Evolutionary conservation across 176 grass and related monocot species (phyloP).

Genomic region (Avena sativa): DNA sequence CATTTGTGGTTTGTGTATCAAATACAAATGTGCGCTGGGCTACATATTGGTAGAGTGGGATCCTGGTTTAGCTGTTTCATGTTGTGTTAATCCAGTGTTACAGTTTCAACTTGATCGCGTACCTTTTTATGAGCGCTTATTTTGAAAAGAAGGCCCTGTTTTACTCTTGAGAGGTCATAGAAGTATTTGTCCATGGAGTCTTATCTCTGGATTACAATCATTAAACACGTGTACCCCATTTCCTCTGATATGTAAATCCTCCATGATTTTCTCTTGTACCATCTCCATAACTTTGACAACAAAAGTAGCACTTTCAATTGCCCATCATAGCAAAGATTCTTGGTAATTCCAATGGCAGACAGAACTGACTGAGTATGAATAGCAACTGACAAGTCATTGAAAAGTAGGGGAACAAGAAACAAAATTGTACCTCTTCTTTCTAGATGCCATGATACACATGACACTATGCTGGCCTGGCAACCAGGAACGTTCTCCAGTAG

Average conservation of each 20-base stretch:
- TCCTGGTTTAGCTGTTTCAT: not conserved
- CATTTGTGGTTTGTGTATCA: constrained; percentile 2
- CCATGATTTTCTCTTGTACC: constrained; percentile 5
- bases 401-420: constrained; percentile 37
- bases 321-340: constrained; percentile 48
- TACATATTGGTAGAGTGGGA: constrained; percentile 21
- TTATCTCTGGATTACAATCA: not conserved
- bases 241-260: not conserved
- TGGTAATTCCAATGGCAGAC: constrained; percentile 56
- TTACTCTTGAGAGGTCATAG: constrained; percentile 5
- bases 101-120: not conserved
- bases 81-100: constrained; percentile 31
- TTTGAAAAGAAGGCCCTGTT: not conserved
- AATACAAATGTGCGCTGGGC: constrained; percentile 12
- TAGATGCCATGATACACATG: constrained; percentile 22
- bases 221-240: constrained; percentile 4
- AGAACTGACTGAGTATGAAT: constrained; percentile 47
- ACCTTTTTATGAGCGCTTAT: not conserved
- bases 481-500: constrained; percentile 35
- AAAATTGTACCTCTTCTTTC: constrained; percentile 41
- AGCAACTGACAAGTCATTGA: constrained; percentile 42
- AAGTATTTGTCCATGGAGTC: not conserved
- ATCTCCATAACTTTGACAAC: constrained; percentile 23
- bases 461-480: constrained; percentile 22
- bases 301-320: constrained; percentile 30